Evolutionary conservation across 768 basidiomycete genomes (phyloP).

Genomic region (Suillus subaureus): DNA sequence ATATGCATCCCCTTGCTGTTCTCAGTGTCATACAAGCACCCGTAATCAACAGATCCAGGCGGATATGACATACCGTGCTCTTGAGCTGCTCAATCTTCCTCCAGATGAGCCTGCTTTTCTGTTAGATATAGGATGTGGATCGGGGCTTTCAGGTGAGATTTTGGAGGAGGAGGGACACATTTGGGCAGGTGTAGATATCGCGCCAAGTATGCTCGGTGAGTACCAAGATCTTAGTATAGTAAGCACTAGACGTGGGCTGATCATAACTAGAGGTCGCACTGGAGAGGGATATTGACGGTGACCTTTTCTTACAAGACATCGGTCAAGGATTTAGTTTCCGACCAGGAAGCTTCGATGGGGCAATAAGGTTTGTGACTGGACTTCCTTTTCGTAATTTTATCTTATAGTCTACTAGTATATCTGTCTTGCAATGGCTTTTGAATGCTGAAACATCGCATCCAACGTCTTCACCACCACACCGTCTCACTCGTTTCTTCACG

Average conservation of each 20-base stretch:
- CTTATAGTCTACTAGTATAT: constrained; percentile 63
- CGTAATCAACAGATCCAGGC: constrained; percentile 97
- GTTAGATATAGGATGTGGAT: constrained; percentile 96
- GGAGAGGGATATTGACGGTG: constrained; percentile 93
- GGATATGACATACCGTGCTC: constrained; percentile 94
- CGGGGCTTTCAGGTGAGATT: constrained; percentile 95
- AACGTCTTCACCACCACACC: constrained; percentile 87
- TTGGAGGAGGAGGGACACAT: constrained; percentile 91
- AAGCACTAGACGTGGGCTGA: background rate
- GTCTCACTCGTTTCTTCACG: constrained; percentile 87
- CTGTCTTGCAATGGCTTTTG: constrained; percentile 97
- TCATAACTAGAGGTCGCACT: constrained; percentile 83
- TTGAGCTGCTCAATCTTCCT: constrained; percentile 87
- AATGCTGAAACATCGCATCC: constrained; percentile 93
- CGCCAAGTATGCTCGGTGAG: constrained; percentile 96
- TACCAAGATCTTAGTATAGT: constrained; percentile 7
- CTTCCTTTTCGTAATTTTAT: constrained; percentile 3
- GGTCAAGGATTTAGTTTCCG: constrained; percentile 98
- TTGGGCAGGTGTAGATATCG: constrained; percentile 94
- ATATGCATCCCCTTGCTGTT: constrained; percentile 9
- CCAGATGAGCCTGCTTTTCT: constrained; percentile 80
- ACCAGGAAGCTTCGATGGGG: constrained; percentile 96
- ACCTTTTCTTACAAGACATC: constrained; percentile 95
- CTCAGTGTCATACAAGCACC: constrained; percentile 53
- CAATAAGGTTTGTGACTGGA: constrained; percentile 71